Evolutionary conservation across 78 protist genomes (phyloP).

Genomic region (Polysphondylium violaceum): DNA sequence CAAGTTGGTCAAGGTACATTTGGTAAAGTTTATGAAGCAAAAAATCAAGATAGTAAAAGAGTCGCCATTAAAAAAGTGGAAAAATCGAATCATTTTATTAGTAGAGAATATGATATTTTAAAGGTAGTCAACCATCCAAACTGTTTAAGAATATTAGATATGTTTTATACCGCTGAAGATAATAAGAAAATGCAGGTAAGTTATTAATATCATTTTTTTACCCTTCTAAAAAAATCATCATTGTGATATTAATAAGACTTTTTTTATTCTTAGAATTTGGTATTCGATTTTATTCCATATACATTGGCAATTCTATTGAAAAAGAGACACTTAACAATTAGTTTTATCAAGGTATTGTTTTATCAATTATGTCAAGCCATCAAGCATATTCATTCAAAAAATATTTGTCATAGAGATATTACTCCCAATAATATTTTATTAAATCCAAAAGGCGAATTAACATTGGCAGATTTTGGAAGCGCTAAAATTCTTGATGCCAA

Average conservation of each 20-base stretch:
- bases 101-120: conserved; percentile 75
- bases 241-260: conserved; percentile 51
- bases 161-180: conserved; percentile 61
- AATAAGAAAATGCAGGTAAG: conserved; percentile 78
- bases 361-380: conserved; percentile 97
- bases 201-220: not conserved
- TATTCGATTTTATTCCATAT: conserved; percentile 74
- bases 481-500: conserved; percentile 97
- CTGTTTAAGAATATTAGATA: conserved; percentile 75
- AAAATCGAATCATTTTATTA: conserved; percentile 70
- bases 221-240: not conserved
- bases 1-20: conserved; percentile 99
- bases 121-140: conserved; percentile 59
- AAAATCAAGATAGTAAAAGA: conserved; percentile 84
- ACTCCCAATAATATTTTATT: conserved; percentile 95
- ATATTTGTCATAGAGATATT: conserved; percentile 94
- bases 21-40: conserved; percentile 97
- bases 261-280: conserved; percentile 51
- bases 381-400: conserved; percentile 91
- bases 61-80: conserved; percentile 98
- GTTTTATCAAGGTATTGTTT: conserved; percentile 79
- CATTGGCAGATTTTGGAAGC: conserved; percentile 98
- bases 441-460: conserved; percentile 92
- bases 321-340: conserved; percentile 42
- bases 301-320: conserved; percentile 71